These are phyloP conservation scores for Trametes cubensis DNA, from an alignment of 768 basidiomycete species.

Conservation along the genomic window DNA sequence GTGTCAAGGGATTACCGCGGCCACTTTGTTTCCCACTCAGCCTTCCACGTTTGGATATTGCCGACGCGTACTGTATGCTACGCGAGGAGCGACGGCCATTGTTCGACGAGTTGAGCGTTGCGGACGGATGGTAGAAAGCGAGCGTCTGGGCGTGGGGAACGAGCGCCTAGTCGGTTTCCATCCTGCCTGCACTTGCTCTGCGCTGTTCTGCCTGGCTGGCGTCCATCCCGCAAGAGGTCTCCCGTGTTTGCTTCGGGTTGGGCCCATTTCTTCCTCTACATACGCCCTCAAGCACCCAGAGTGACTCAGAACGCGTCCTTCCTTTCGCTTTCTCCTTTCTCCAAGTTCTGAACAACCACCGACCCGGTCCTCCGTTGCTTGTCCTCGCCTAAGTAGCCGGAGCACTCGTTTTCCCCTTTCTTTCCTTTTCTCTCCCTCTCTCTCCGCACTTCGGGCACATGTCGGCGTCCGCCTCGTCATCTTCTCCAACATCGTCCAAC, in stretches of 20 bases:
- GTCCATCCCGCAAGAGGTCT: conserved; percentile 25
- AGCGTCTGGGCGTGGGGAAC: conserved; percentile 1
- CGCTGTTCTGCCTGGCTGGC: conserved; percentile 32
- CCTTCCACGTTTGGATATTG: neutral
- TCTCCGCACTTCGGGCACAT: conserved; percentile 24
- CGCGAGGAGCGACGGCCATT: conserved; percentile 1
- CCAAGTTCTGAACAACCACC: conserved; percentile 22
- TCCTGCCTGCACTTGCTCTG: conserved; percentile 25
- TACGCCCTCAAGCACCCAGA: conserved; percentile 22
- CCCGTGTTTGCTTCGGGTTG: conserved; percentile 22
- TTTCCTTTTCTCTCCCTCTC: conserved; percentile 12
- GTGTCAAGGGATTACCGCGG: too few species aligned
- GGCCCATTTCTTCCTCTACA: conserved; percentile 9
- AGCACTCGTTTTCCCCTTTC: conserved; percentile 22
- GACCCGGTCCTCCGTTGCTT: conserved; percentile 21
- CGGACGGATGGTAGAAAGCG: conserved; percentile 6
- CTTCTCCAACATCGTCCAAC: conserved; percentile 29
- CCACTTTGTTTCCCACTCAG: too few species aligned
- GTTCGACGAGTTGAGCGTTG: conserved; percentile 16
- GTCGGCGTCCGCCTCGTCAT: conserved; percentile 32
- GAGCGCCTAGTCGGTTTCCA: conserved; percentile 21
- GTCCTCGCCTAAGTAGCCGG: conserved; percentile 23
- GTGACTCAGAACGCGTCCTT: conserved; percentile 34
- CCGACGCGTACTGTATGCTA: neutral
- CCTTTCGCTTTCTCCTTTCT: conserved; percentile 29